Conservation (phyloP, 345 rosid genomes). For the Salix brachista region DNA sequence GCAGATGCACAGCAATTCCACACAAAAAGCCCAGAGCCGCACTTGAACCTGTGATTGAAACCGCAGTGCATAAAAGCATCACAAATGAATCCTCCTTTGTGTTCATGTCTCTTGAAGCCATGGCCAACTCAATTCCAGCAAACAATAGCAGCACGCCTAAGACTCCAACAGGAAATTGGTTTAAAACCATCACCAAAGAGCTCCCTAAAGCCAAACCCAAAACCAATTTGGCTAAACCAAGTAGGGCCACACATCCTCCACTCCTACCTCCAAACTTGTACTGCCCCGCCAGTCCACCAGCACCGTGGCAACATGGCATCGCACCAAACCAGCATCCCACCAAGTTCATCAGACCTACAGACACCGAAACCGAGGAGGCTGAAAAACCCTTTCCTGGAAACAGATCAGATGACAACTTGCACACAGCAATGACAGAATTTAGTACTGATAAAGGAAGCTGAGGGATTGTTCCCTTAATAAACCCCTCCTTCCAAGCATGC, state of each 20-base stretch:
- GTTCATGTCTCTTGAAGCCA: slow-evolving; percentile 74
- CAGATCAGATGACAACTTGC: slow-evolving; percentile 71
- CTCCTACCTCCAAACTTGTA: slow-evolving; percentile 89
- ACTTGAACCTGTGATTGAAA: slow-evolving; percentile 62
- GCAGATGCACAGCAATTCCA: slow-evolving; percentile 51
- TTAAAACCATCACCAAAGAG: slow-evolving; percentile 57
- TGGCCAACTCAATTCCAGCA: slow-evolving; percentile 78
- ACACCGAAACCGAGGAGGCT: slow-evolving; percentile 56
- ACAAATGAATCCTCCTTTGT: slow-evolving; percentile 72
- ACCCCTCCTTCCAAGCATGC: slow-evolving; percentile 70
- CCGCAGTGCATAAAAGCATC: slow-evolving; percentile 63
- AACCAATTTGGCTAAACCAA: slow-evolving; percentile 58
- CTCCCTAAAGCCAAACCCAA: slow-evolving; percentile 66
- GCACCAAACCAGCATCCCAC: slow-evolving; percentile 90
- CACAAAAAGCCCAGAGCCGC: slow-evolving; percentile 80
- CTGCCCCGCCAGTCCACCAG: slow-evolving; percentile 85
- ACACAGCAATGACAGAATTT: slow-evolving; percentile 80
- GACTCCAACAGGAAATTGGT: slow-evolving; percentile 72
- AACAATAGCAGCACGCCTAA: slow-evolving; percentile 64
- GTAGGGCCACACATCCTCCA: slow-evolving; percentile 70
- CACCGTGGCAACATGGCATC: slow-evolving; percentile 91
- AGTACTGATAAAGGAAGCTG: slow-evolving; percentile 75
- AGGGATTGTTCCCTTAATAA: slow-evolving; percentile 74
- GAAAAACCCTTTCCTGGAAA: slow-evolving; percentile 72
- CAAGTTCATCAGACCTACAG: slow-evolving; percentile 76